These are phyloP conservation scores for Brettanomyces bruxellensis DNA, from an alignment of 805 yeast species.

Conservation along the genomic window DNA sequence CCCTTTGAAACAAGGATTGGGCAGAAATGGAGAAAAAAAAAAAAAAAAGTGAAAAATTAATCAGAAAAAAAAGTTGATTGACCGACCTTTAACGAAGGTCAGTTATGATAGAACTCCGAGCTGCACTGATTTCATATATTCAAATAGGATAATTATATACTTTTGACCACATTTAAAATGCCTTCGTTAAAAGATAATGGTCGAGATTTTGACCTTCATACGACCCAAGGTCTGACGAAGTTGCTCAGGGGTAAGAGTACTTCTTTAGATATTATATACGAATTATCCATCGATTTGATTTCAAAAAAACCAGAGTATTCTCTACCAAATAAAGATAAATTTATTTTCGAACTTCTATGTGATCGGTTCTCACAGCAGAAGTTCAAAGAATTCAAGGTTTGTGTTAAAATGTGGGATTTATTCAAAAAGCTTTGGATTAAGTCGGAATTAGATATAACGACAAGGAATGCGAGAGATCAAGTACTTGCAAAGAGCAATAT, in stretches of 20 bases:
- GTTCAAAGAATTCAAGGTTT: slow-evolving; percentile 32
- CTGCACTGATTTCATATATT: too few species aligned
- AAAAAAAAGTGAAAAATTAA: too few species aligned
- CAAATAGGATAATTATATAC: too few species aligned
- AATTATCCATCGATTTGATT: slow-evolving; percentile 25
- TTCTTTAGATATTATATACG: slow-evolving; percentile 32
- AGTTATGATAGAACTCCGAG: too few species aligned
- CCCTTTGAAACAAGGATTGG: too few species aligned
- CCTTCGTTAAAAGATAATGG: neutral
- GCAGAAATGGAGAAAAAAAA: too few species aligned
- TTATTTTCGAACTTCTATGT: slow-evolving; percentile 49
- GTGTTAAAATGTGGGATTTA: slow-evolving; percentile 40
- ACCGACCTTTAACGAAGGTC: neutral
- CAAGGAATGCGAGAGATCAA: slow-evolving; percentile 29
- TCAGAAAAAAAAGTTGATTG: neutral
- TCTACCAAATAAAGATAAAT: slow-evolving; percentile 47
- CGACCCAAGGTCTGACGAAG: slow-evolving; percentile 45
- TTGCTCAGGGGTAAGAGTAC: slow-evolving; percentile 47
- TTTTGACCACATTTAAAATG: too few species aligned
- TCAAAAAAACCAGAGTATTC: slow-evolving; percentile 25
- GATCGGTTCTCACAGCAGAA: slow-evolving; percentile 50
- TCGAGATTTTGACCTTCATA: neutral
- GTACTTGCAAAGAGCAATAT: slow-evolving; percentile 33
- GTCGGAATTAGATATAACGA: slow-evolving; percentile 10
- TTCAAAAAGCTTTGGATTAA: slow-evolving; percentile 26